Conservation (phyloP, 805 yeast species). For the Wickerhamiella hasegawae region DNA sequence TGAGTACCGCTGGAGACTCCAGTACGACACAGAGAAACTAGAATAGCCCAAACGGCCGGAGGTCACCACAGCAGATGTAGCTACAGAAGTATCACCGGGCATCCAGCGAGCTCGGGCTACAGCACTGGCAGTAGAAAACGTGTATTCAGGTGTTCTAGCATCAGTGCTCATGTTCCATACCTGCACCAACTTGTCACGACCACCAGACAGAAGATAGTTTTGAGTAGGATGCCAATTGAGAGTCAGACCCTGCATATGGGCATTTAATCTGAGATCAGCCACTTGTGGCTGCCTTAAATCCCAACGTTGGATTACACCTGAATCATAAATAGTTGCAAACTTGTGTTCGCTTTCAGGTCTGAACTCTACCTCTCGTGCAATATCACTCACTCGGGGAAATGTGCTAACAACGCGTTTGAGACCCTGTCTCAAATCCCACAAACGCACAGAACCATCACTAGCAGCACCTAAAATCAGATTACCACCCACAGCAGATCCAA, state of each 20-base stretch:
- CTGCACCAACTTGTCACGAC: conserved; percentile 71
- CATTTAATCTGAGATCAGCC: conserved; percentile 59
- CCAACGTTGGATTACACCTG: conserved; percentile 75
- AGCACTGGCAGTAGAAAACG: conserved; percentile 60
- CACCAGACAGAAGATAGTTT: conserved; percentile 80
- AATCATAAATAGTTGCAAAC: conserved; percentile 71
- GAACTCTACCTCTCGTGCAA: conserved; percentile 42
- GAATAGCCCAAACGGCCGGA: conserved; percentile 10
- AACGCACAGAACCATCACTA: conserved; percentile 53
- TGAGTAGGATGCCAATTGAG: conserved; percentile 75
- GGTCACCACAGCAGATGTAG: conserved; percentile 8
- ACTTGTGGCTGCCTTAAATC: conserved; percentile 56
- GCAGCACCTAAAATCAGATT: conserved; percentile 57
- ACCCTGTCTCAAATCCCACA: conserved; percentile 68
- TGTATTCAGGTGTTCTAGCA: conserved; percentile 43
- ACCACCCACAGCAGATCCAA: conserved; percentile 19
- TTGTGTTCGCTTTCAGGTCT: conserved; percentile 34
- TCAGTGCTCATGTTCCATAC: conserved; percentile 49
- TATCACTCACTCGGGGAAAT: conserved; percentile 52
- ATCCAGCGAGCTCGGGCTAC: conserved; percentile 65
- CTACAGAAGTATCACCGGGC: conserved; percentile 21
- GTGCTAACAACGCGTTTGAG: conserved; percentile 29
- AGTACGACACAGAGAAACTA: conserved; percentile 7
- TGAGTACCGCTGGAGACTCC: conserved; percentile 36
- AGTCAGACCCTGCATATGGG: conserved; percentile 80